Percentiles rank a stretch among this genome's conserved stretches.
phyloP scores from a whole-genome alignment of 257 asterid genomes.

The Nicotiana undulata region DNA sequence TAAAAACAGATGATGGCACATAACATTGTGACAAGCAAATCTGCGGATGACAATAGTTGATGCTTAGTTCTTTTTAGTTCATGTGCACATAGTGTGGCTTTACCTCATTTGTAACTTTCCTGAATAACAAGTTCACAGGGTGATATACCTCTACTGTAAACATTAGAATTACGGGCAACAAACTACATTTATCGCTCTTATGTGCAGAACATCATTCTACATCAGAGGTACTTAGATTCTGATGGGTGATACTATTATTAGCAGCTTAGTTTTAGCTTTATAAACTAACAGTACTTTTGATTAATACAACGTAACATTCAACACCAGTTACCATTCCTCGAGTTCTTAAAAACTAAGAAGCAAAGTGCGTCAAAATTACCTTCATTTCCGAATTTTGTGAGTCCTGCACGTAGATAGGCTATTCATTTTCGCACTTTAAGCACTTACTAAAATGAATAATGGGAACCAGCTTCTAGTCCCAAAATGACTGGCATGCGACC shows the following conservation, averaged over 20 bases:
- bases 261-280: not conserved
- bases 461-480: too few relatives aligned
- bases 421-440: too few relatives aligned
- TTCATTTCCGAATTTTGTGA: too few relatives aligned
- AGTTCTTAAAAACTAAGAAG: not conserved
- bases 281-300: not conserved
- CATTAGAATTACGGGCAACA: not conserved
- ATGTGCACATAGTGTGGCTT: not conserved
- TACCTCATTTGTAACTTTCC: not conserved
- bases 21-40: not conserved
- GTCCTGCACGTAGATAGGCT: too few relatives aligned
- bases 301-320: not conserved
- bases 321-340: not conserved
- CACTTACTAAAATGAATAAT: too few relatives aligned
- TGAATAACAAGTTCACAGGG: not conserved
- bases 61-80: not conserved
- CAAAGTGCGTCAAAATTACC: not conserved
- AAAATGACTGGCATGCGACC: too few relatives aligned
- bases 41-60: not conserved
- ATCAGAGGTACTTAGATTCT: not conserved
- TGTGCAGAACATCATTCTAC: not conserved
- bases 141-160: not conserved
- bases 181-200: not conserved
- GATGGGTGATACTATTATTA: not conserved
- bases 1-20: not conserved